These are phyloP conservation scores for Starmerella etchellsii DNA, from an alignment of 805 yeast species.

Conservation along the genomic window DNA sequence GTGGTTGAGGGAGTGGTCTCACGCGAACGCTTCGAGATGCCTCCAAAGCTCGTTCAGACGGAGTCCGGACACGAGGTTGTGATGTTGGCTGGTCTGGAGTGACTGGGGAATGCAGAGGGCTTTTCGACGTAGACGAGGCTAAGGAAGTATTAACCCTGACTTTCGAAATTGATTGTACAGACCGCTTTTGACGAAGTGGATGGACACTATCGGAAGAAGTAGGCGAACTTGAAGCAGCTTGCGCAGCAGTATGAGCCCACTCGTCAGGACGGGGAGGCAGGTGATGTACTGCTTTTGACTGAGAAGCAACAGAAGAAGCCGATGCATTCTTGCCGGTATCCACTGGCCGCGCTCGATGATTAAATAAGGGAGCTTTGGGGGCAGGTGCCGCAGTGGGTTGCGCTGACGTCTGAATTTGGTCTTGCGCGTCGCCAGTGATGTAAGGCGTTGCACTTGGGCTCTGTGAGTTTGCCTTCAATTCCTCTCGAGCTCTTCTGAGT, in stretches of 20 bases:
- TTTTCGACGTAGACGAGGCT: too few species aligned
- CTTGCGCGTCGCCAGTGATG: too few species aligned
- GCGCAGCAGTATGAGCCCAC: too few species aligned
- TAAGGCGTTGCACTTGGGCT: too few species aligned
- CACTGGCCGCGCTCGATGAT: too few species aligned
- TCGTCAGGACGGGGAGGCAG: too few species aligned
- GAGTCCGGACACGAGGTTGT: slow-evolving; percentile 6
- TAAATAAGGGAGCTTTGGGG: neutral
- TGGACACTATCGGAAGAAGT: neutral
- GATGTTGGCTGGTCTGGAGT: slow-evolving; percentile 9
- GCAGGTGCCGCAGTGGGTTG: neutral
- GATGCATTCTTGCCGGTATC: too few species aligned
- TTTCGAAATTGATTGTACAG: slow-evolving; percentile 1
- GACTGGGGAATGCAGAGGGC: slow-evolving; percentile 5
- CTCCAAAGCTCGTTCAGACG: slow-evolving; percentile 15
- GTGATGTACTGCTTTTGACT: too few species aligned
- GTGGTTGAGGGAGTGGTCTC: slow-evolving; percentile 1
- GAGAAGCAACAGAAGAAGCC: too few species aligned
- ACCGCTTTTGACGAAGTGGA: neutral
- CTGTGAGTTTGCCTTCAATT: slow-evolving; percentile 3
- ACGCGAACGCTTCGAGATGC: slow-evolving; percentile 11
- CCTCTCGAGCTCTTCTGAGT: slow-evolving; percentile 3
- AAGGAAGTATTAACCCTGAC: neutral
- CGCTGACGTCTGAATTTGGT: too few species aligned
- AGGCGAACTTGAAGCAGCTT: too few species aligned